Evolutionary conservation across 148 eudicot species (phyloP).

Genomic region (Hydrangea macrophylla): DNA sequence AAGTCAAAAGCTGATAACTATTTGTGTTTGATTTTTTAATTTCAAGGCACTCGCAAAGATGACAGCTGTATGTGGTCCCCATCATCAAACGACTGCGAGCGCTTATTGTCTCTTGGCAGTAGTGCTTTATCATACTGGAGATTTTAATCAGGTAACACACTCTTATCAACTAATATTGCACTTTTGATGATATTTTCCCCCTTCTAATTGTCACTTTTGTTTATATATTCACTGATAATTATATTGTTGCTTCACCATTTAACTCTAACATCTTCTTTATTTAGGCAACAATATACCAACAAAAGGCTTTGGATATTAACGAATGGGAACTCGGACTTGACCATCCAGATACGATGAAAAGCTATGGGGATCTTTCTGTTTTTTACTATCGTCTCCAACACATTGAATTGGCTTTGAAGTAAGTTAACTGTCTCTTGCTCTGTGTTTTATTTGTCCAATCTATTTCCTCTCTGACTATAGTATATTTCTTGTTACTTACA

Average conservation of each 20-base stretch:
- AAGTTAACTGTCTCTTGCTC: conserved; percentile 13
- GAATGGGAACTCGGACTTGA: conserved; percentile 87
- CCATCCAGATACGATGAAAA: conserved; percentile 88
- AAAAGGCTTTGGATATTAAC: too few relatives aligned
- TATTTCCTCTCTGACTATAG: too few relatives aligned
- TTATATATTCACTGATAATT: conserved; percentile 83
- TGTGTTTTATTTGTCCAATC: neutral
- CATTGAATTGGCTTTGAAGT: conserved; percentile 78
- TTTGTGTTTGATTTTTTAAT: conserved; percentile 7
- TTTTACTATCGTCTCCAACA: conserved; percentile 85
- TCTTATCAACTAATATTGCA: too few relatives aligned
- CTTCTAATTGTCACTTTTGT: too few relatives aligned
- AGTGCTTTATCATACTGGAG: too few relatives aligned
- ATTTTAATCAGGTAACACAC: too few relatives aligned
- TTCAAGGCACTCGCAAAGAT: conserved; percentile 74
- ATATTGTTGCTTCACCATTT: conserved; percentile 43
- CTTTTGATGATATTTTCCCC: too few relatives aligned
- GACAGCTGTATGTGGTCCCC: conserved; percentile 83
- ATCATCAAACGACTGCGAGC: conserved; percentile 78
- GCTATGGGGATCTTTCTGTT: conserved; percentile 89
- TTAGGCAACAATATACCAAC: too few relatives aligned
- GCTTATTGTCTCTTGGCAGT: conserved; percentile 87
- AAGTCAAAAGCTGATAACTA: too few relatives aligned
- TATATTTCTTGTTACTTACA: too few relatives aligned
- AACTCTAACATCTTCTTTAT: conserved; percentile 15